Evolutionary conservation across 176 grass and related monocot species (phyloP).

Genomic region (Carex scoparia): DNA sequence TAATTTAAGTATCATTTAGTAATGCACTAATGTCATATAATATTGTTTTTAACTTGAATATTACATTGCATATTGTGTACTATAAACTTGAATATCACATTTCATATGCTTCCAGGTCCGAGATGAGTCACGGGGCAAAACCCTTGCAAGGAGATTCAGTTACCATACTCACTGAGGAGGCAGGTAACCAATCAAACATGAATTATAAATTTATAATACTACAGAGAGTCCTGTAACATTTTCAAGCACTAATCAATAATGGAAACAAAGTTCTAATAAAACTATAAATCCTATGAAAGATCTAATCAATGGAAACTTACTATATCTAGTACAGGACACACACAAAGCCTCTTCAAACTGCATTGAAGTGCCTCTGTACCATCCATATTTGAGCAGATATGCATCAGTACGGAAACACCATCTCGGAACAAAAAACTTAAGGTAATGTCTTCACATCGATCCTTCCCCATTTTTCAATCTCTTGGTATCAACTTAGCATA

Average conservation of each 20-base stretch:
- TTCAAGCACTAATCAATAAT: neutral
- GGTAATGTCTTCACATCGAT: slow-evolving; percentile 27
- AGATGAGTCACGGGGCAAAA: neutral
- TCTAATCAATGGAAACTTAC: neutral
- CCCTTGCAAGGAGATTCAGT: neutral
- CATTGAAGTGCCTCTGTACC: slow-evolving; percentile 45
- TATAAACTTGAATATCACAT: too few species aligned
- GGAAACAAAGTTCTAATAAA: neutral
- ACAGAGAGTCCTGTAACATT: neutral
- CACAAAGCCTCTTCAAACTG: slow-evolving; percentile 59
- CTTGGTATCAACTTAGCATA: slow-evolving; percentile 19
- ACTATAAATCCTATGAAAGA: neutral
- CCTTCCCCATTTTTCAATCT: slow-evolving; percentile 52
- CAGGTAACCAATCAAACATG: neutral
- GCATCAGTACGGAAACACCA: slow-evolving; percentile 61
- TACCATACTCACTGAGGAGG: neutral
- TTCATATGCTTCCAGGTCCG: too few species aligned
- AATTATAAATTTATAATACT: too few species aligned
- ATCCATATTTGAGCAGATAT: slow-evolving; percentile 27
- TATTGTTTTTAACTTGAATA: too few species aligned
- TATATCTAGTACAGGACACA: slow-evolving; percentile 49
- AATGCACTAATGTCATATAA: too few species aligned
- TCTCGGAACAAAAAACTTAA: slow-evolving; percentile 73
- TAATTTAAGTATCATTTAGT: too few species aligned
- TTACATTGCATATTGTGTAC: too few species aligned